A percentile compares a stretch with the other conserved stretches of the same genome.
Conservation (phyloP, 345 rosid species). For the Reutealis trisperma region DNA sequence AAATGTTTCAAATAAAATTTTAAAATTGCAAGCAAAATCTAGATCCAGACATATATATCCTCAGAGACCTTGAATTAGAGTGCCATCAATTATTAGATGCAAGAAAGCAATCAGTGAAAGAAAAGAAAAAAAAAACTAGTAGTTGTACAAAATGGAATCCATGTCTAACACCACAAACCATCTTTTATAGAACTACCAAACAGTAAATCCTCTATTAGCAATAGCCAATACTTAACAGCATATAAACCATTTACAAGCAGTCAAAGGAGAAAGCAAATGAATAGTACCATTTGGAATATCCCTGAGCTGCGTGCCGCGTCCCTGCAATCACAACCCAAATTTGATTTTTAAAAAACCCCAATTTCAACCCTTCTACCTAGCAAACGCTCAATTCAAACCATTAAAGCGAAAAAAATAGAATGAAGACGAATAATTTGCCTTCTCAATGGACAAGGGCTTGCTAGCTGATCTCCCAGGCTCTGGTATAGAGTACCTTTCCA, state of each 20-base stretch:
- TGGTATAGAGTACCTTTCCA: slow-evolving; percentile 80
- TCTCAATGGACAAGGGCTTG: slow-evolving; percentile 64
- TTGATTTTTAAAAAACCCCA: neutral
- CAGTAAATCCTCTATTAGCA: neutral
- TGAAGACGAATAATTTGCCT: slow-evolving; percentile 40
- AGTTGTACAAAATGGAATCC: neutral
- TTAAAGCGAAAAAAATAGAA: neutral
- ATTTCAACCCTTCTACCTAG: neutral
- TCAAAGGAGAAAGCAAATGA: neutral
- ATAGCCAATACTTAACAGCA: neutral
- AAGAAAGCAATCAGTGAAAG: neutral
- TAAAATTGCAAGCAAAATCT: neutral
- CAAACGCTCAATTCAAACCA: neutral
- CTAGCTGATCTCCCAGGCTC: slow-evolving; percentile 53
- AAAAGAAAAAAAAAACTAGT: neutral
- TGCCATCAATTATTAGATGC: neutral
- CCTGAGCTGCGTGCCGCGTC: slow-evolving; percentile 78
- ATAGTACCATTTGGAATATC: slow-evolving; percentile 89
- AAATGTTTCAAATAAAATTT: neutral
- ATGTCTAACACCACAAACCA: neutral
- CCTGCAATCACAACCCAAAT: slow-evolving; percentile 43
- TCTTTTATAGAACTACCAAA: neutral
- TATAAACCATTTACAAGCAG: neutral
- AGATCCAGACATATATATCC: neutral
- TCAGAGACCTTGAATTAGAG: neutral